Conservation (phyloP, 192 early-diverging fungal genomes). For the Helicostylum pulchrum region DNA sequence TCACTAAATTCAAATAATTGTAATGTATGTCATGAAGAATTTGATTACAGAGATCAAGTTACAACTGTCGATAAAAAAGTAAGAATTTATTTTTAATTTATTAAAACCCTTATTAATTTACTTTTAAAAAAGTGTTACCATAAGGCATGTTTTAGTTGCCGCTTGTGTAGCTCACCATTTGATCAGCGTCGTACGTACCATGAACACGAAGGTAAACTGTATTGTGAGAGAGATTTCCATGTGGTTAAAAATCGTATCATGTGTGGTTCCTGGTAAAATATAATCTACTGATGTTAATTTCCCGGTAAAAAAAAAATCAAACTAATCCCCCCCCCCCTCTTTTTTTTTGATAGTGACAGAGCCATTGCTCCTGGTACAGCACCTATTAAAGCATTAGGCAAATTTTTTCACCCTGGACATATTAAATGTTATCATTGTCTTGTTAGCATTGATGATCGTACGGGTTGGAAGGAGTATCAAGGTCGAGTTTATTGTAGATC, state of each 20-base stretch:
- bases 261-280: constrained; percentile 54
- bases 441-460: constrained; percentile 50
- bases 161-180: constrained; percentile 46
- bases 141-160: constrained; percentile 55
- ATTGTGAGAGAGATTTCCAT: constrained; percentile 60
- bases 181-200: constrained; percentile 21
- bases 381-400: constrained; percentile 60
- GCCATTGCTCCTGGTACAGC: constrained; percentile 27
- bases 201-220: constrained; percentile 57
- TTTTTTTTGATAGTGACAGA: constrained; percentile 24
- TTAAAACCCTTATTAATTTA: background rate
- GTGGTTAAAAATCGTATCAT: constrained; percentile 35
- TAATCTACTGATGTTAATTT: background rate
- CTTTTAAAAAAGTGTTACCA: constrained; percentile 41
- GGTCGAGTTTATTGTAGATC: constrained; percentile 62
- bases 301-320: too few relatives aligned
- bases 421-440: constrained; percentile 66
- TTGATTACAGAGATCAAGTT: constrained; percentile 30
- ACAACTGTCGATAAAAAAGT: constrained; percentile 21
- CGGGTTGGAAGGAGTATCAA: constrained; percentile 45
- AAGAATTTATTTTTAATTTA: background rate
- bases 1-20: constrained; percentile 2
- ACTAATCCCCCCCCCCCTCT: too few relatives aligned
- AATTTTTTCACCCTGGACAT: constrained; percentile 62
- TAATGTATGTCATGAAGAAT: constrained; percentile 21